Conservation (phyloP, 192 early-diverging fungal species). For the Funneliformis geosporum region DNA sequence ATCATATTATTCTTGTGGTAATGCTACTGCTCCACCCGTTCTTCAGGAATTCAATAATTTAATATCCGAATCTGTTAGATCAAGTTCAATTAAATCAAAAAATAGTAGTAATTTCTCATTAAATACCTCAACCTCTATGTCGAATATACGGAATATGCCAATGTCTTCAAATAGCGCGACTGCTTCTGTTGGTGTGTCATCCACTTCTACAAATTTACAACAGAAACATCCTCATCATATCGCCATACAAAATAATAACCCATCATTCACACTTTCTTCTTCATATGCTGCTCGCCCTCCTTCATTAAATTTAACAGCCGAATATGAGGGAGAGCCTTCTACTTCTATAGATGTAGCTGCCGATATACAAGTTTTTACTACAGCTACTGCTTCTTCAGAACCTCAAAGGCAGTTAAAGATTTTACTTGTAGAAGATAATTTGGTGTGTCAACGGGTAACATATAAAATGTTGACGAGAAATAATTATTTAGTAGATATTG, state of each 20-base stretch:
- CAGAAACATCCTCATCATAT: background rate
- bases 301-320: background rate
- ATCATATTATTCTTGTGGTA: background rate
- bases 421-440: conserved; percentile 37
- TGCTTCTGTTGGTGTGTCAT: background rate
- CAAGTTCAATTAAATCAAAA: background rate
- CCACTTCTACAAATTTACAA: background rate
- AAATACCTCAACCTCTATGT: background rate
- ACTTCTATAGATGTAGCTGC: background rate
- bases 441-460: conserved; percentile 32
- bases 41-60: background rate
- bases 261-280: background rate
- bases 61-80: background rate
- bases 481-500: conserved; percentile 17
- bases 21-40: background rate
- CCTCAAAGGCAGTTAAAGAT: background rate
- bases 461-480: conserved; percentile 25
- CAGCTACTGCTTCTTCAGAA: background rate
- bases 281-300: background rate
- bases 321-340: background rate
- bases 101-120: background rate
- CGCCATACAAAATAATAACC: background rate
- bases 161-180: background rate
- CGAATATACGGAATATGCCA: background rate
- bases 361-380: background rate